Base-by-base conservation (phyloP, 768 basidiomycete species). In the Rhodotorula kratochvilovae region DNA sequence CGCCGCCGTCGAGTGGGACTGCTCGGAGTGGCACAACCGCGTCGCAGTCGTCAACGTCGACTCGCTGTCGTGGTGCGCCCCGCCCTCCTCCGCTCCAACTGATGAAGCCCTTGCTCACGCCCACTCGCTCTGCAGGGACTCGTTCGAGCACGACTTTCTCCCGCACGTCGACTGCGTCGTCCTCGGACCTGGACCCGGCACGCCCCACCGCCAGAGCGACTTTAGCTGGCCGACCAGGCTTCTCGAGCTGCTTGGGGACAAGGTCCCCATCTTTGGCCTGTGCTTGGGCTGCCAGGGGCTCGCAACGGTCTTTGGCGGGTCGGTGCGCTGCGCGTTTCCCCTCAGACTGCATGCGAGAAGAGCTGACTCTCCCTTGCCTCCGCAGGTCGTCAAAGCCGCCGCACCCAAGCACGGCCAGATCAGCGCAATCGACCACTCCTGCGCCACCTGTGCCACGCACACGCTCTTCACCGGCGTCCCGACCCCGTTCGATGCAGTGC, bases 241-340 rank as follows among this genome's bases (percentile, higher is more conserved):
- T 29, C 62, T 76, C 61, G 31, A 50, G 27, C 58, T 71, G 53
- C 53, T 60, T 7, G 71, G 68, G 0, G 45, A 55, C 56, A 29
- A 51, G 7, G 21, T 76, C 10, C 75, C 75, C 7, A 69, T 76
- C 67, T 66, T 73, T 19, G 75, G 75, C 5, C 25, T 76, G 13
- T 76, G 75, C 64, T 35, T 76, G 25, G 75, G 75, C 0, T 64
- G 61, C 36, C 75, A 76, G 46, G 75, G 75, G 15, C 66, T 76
- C n/a, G 71, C 75, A 19, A 69, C 72, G 17, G 53, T 62, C 0
- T 73, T 73, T 23, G 72, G 75, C 1, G 75, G 63, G 2, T 48
- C 29, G 53, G 75, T 71, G n/a, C 46, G 68, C 15, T 19, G 42
- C n/a, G n/a, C n/a, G n/a, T n/a, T n/a, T n/a, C n/a, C n/a, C n/a